Evolutionary conservation across 495 filamentous ascomycete species (phyloP), one percentile per base, ranked within the genome.

Genomic region (Talaromyces stipitatus): DNA sequence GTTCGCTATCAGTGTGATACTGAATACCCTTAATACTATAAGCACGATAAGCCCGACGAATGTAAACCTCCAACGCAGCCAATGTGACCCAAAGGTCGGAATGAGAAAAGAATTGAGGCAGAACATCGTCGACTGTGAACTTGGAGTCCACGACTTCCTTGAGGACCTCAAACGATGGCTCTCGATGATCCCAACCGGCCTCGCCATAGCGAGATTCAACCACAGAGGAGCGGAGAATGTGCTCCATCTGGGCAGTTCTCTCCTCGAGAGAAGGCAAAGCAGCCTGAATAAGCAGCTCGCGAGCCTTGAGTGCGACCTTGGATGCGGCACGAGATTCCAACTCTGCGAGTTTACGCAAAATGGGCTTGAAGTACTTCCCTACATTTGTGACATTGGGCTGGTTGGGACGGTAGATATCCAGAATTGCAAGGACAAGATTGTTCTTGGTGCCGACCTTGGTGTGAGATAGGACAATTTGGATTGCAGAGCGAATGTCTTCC

Each of bases 131-230:
- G 58, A 98, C 92, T 45, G 92, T 97, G 74, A 91, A 97, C 76
- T 94, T 94, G 30, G 94, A 97, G 73, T 98, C 94, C 47, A 98
- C 89, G 45, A 98, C 94, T 69, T 98, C 94, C 75, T 95, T 94
- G 69, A 98, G 83, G 63, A 92, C 78, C 41, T 90, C 84, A 50
- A 91, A 73, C 66, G 87, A 85, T 16, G 94, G 94, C 66, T 96
- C 90, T 60, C 95, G 83, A 73, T 98, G 94, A 51, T 96, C 92
- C 91, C 90, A 97, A 43, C 92, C 91, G 41, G 90, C 95, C 78
- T 98, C 94, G 29, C 94, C 94, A 67, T 98, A 98, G 62, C 89
- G 85, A 36, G 92, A 95, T 71, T 97, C 91, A 6, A 97, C 84
- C n/a, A 98, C 94, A 2, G 95, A 92, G 30, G 94, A 95, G 36